Evolutionary conservation across 768 basidiomycete genomes (phyloP).

Genomic region (Basidioascus undulatus): DNA sequence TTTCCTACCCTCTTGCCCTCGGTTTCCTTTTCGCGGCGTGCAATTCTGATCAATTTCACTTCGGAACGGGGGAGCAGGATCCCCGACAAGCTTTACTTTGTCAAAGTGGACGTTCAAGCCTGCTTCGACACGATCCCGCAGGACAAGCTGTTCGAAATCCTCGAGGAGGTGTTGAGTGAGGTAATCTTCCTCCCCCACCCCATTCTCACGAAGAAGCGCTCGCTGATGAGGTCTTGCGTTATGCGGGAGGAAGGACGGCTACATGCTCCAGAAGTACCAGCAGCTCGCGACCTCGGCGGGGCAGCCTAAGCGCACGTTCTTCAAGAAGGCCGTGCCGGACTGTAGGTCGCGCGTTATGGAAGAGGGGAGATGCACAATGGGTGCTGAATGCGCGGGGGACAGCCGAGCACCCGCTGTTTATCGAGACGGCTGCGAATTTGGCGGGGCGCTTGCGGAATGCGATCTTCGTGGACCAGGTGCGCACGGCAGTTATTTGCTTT

Average conservation of each 20-base stretch:
- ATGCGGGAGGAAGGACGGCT: slow-evolving; percentile 30
- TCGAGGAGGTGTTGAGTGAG: slow-evolving; percentile 47
- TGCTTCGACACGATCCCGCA: slow-evolving; percentile 96
- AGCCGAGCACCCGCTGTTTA: no score
- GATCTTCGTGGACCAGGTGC: slow-evolving; percentile 66
- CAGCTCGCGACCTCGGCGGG: slow-evolving; percentile 34
- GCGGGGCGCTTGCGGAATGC: slow-evolving; percentile 43
- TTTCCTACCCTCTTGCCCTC: no score
- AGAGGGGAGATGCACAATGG: no score
- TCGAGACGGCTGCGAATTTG: slow-evolving; percentile 43
- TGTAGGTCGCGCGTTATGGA: slow-evolving; percentile 26
- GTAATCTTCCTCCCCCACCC: slow-evolving; percentile 18
- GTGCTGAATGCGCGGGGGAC: no score
- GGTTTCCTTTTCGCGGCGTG: not conserved
- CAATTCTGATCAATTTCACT: not conserved
- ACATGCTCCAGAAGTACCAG: slow-evolving; percentile 45
- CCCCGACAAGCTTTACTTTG: slow-evolving; percentile 74
- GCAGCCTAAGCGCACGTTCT: slow-evolving; percentile 31
- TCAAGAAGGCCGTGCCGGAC: slow-evolving; percentile 40
- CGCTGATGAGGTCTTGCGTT: slow-evolving; percentile 7
- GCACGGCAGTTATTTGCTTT: not conserved
- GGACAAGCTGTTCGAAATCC: slow-evolving; percentile 49
- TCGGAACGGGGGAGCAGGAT: slow-evolving; percentile 23
- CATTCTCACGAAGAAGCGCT: slow-evolving; percentile 10
- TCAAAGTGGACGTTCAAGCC: slow-evolving; percentile 84